phyloP scores from a whole-genome alignment of 306 rosid genomes.

The Sphenostylis stenocarpa region DNA sequence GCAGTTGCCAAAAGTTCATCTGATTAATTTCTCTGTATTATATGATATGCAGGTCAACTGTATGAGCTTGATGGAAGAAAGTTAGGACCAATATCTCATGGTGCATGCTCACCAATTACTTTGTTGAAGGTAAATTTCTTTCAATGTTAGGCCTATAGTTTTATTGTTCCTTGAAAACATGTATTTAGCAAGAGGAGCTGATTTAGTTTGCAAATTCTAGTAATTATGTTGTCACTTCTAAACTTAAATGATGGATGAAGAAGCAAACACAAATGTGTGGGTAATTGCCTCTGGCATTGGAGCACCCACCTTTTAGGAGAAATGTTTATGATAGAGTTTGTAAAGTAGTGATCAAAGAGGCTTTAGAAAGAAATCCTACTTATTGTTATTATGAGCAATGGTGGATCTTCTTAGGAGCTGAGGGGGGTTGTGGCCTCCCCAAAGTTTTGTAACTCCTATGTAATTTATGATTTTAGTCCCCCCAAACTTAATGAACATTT shows the following conservation, averaged over 20 bases:
- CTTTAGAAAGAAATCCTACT: neutral
- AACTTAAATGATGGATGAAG: too few species aligned
- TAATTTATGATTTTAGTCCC: too few species aligned
- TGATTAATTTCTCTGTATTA: constrained; percentile 4
- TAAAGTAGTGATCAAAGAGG: neutral
- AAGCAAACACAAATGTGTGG: too few species aligned
- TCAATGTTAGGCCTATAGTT: neutral
- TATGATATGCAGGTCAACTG: constrained; percentile 53
- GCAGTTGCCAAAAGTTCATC: too few species aligned
- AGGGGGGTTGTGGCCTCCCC: too few species aligned
- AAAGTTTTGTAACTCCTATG: too few species aligned
- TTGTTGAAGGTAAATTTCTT: constrained; percentile 59
- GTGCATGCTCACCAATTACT: constrained; percentile 63
- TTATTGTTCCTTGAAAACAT: neutral
- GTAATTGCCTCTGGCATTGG: neutral
- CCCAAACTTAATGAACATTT: too few species aligned
- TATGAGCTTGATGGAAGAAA: constrained; percentile 96
- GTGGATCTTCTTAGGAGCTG: too few species aligned
- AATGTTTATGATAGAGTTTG: neutral
- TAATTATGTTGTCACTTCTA: neutral
- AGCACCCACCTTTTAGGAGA: neutral
- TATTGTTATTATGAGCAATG: too few species aligned
- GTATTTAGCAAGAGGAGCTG: neutral
- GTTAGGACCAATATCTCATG: constrained; percentile 73
- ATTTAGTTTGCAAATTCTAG: constrained; percentile 19